Conservation (phyloP, 805 yeast genomes). For the Tetrapisispora pingtungensis region DNA sequence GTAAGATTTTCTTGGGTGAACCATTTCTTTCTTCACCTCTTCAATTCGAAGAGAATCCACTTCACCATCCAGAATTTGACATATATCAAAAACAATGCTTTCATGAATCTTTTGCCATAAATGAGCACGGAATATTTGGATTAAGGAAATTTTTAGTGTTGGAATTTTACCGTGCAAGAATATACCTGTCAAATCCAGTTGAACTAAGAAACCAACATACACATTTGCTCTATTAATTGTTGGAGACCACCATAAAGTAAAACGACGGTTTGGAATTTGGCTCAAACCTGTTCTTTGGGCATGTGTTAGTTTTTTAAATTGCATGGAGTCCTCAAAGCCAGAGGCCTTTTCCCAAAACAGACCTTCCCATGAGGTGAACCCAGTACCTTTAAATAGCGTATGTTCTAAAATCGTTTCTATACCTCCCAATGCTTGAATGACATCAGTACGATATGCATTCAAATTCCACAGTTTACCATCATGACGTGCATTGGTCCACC, state of each 20-base stretch:
- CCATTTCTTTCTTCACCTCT: constrained; percentile 77
- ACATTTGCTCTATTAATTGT: constrained; percentile 97
- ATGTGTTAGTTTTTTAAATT: constrained; percentile 87
- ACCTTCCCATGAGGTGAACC: constrained; percentile 98
- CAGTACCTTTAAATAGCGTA: constrained; percentile 91
- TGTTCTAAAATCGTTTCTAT: constrained; percentile 93
- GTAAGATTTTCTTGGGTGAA: constrained; percentile 95
- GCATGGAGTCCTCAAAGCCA: constrained; percentile 93
- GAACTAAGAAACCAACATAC: constrained; percentile 94
- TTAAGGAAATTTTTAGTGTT: constrained; percentile 85
- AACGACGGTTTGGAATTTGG: constrained; percentile 95
- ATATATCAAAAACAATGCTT: constrained; percentile 82
- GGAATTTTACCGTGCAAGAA: constrained; percentile 97
- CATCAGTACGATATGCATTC: constrained; percentile 87
- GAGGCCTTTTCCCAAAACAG: constrained; percentile 96
- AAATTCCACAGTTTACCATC: constrained; percentile 96
- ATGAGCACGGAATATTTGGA: constrained; percentile 95
- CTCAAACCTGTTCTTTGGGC: constrained; percentile 96
- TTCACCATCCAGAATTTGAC: constrained; percentile 86
- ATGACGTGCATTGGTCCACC: constrained; percentile 93
- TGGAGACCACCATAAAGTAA: constrained; percentile 99
- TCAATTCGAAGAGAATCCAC: constrained; percentile 75
- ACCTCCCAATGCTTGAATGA: constrained; percentile 95
- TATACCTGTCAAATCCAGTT: constrained; percentile 90
- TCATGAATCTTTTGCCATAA: constrained; percentile 99